Base-by-base conservation (phyloP, 371 early-diverging fungal genomes). In the Conidiobolus incongruus region DNA sequence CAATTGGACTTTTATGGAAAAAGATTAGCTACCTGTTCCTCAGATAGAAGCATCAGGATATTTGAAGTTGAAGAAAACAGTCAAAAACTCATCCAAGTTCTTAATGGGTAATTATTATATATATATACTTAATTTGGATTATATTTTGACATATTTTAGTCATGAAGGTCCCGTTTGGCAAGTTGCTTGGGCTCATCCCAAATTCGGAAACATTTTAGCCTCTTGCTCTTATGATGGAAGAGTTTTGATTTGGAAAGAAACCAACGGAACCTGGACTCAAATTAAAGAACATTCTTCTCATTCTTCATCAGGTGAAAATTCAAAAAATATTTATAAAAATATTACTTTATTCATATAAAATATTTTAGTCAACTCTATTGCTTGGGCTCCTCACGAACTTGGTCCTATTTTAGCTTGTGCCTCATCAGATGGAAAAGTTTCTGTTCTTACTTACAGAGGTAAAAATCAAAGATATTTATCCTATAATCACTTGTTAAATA, bases 151-250 rank as follows among this genome's bases (percentile, higher is more conserved):
- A 21, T 17, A 38, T 46, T 47, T 4, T 50, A 84, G 89, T 15
- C 94, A 96, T 54, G 80, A 84, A 41, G 95, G 94, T 11, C 97
- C 97, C 3, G 94, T 96, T n/a, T 96, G 97, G 97, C 91, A 91
- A 60, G 87, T 96, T n/a, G 66, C 89, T 11, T 96, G 97, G 97
- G 92, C 92, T 4, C 97, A 96, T 55, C 97, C 97, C 30, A 90
- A 91, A 59, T 94, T 82, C 56, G 94, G 94, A 38, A 78, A 69
- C 48, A 76, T 94, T 38, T 65, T 96, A 34, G 97, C 94, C 10
- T 90, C 92, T 12, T 91, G 93, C 61, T 85, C 90, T 19, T 93
- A 92, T 53, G 97, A 96, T 55, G 77, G 82, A 26, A 77, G 79
- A 39, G 93, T 93, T 24, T 69, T 86, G 52, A 81, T 96, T 40